These are phyloP conservation scores for Striga asiatica DNA, from an alignment of 257 asterid species.

Conservation along the genomic window DNA sequence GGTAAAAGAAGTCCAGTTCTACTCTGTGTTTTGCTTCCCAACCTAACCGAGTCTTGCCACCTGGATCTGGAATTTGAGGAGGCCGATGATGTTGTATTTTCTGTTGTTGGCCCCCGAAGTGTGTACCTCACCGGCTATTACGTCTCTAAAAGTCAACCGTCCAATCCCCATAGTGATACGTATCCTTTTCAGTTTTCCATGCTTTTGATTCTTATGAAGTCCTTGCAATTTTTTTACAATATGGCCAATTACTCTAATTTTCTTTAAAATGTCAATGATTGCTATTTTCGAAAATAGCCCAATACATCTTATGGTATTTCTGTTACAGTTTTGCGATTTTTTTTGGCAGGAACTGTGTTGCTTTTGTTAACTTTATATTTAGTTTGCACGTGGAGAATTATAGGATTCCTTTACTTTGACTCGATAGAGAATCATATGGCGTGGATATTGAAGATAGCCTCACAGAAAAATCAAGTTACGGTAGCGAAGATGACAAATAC, in stretches of 20 bases:
- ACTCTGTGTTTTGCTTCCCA: constrained; percentile 57
- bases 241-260: too few relatives aligned
- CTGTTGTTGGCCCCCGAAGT: constrained; percentile 62
- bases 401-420: constrained; percentile 30
- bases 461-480: constrained; percentile 34
- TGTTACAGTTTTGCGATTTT: neutral
- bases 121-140: constrained; percentile 69
- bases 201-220: neutral
- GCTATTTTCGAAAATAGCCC: neutral
- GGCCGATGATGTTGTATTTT: constrained; percentile 59
- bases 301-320: too few relatives aligned
- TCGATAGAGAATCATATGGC: constrained; percentile 53
- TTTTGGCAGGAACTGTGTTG: constrained; percentile 3
- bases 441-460: constrained; percentile 54
- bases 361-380: neutral
- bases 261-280: too few relatives aligned
- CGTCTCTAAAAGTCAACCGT: constrained; percentile 24
- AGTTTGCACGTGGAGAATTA: constrained; percentile 7
- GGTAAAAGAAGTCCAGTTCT: constrained; percentile 59
- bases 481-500: constrained; percentile 44
- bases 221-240: too few relatives aligned
- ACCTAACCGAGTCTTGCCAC: constrained; percentile 50
- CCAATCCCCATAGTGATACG: constrained; percentile 46
- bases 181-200: constrained; percentile 28
- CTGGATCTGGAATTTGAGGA: constrained; percentile 77